Conservation (phyloP, 805 yeast genomes). For the Candida caryicola region DNA sequence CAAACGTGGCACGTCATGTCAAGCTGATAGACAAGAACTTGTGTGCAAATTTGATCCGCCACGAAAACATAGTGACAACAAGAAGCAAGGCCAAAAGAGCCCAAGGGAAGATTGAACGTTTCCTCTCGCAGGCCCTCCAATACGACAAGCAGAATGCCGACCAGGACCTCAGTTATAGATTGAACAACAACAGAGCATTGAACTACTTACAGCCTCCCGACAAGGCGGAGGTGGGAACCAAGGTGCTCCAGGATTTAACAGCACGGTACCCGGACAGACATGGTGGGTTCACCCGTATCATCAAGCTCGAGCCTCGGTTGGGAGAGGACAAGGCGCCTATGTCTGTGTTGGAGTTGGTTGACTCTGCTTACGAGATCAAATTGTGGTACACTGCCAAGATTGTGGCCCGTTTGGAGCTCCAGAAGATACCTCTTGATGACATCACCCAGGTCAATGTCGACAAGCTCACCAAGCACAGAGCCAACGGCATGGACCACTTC, state of each 20-base stretch:
- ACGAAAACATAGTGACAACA: constrained; percentile 43
- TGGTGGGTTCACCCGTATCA: constrained; percentile 84
- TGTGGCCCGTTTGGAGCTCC: constrained; percentile 76
- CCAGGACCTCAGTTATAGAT: constrained; percentile 10
- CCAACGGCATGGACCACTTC: constrained; percentile 54
- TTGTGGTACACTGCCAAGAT: constrained; percentile 76
- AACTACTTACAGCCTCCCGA: constrained; percentile 27
- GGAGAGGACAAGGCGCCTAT: constrained; percentile 87
- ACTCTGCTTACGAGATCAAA: constrained; percentile 59
- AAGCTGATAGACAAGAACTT: constrained; percentile 45
- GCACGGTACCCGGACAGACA: constrained; percentile 59
- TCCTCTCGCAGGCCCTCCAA: constrained; percentile 31
- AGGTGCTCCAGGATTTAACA: constrained; percentile 62
- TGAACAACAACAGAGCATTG: constrained; percentile 17
- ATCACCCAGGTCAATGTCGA: constrained; percentile 55
- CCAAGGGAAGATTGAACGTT: constrained; percentile 38
- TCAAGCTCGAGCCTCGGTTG: constrained; percentile 78
- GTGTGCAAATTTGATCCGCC: constrained; percentile 42
- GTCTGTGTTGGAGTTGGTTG: constrained; percentile 84
- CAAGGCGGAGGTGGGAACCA: constrained; percentile 38
- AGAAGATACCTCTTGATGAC: constrained; percentile 49
- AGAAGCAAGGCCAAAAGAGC: constrained; percentile 44
- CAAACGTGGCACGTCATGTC: constrained; percentile 41
- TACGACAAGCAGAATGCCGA: constrained; percentile 20
- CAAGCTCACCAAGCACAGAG: constrained; percentile 45